A percentile compares a stretch with the other conserved stretches of the same genome.
These are phyloP conservation scores for Fusarium longipes DNA, from an alignment of 2,329 filamentous ascomycete species.

Conservation along the genomic window DNA sequence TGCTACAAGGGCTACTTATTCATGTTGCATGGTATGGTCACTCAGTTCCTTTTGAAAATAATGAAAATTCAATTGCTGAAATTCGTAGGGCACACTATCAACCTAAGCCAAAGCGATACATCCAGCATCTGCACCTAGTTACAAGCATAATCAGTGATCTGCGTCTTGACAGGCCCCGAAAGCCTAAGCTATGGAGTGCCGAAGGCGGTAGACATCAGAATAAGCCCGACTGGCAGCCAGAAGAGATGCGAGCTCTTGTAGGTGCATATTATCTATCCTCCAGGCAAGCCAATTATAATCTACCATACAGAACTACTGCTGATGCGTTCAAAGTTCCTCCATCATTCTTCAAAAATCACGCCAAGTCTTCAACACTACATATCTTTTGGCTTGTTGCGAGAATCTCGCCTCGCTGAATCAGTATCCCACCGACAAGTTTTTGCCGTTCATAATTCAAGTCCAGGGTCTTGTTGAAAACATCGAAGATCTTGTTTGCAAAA, in stretches of 20 bases:
- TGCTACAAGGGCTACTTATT: constrained; percentile 49
- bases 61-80: neutral
- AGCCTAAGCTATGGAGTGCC: constrained; percentile 43
- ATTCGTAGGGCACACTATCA: constrained; percentile 48
- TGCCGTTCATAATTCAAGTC: constrained; percentile 41
- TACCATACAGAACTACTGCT: rapidly evolving
- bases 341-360: constrained; percentile 49
- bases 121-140: constrained; percentile 46
- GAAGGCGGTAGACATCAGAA: constrained; percentile 31
- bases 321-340: constrained; percentile 36
- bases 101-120: constrained; percentile 44
- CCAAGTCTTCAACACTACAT: constrained; percentile 37
- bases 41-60: rapidly evolving
- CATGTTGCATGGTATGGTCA: constrained; percentile 46
- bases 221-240: constrained; percentile 41
- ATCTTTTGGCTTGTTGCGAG: constrained; percentile 44
- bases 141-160: constrained; percentile 50
- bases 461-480: constrained; percentile 45
- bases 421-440: constrained; percentile 41
- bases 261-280: constrained; percentile 50
- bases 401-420: constrained; percentile 28
- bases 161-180: constrained; percentile 45
- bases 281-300: constrained; percentile 13
- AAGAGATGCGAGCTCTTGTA: constrained; percentile 47
- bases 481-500: constrained; percentile 36